These are phyloP conservation scores for Tricladium varicosporioides DNA, from an alignment of 2,329 filamentous ascomycete species.

Conservation along the genomic window DNA sequence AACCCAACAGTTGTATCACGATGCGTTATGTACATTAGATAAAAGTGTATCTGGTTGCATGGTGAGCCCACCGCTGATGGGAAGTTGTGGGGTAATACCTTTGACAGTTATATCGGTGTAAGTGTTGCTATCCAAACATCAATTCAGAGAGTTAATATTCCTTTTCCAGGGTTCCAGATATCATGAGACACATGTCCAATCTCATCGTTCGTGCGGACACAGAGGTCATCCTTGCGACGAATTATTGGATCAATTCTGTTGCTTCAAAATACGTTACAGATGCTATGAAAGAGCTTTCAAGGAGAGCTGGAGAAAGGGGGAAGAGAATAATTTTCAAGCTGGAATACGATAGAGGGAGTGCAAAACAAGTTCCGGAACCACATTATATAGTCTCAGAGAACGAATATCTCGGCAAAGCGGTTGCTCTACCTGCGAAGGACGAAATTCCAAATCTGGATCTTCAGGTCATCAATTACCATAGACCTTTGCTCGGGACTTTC, in stretches of 20 bases:
- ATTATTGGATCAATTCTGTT: slow-evolving; percentile 67
- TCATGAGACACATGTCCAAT: slow-evolving; percentile 72
- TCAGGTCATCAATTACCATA: slow-evolving; percentile 71
- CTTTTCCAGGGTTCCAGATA: slow-evolving; percentile 55
- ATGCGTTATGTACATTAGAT: slow-evolving; percentile 21
- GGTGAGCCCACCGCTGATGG: slow-evolving; percentile 56
- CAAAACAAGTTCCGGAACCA: slow-evolving; percentile 63
- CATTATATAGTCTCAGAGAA: slow-evolving; percentile 58
- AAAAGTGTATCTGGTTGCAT: slow-evolving; percentile 38
- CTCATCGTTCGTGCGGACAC: slow-evolving; percentile 69
- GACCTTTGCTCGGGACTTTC: slow-evolving; percentile 68
- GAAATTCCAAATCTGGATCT: slow-evolving; percentile 72
- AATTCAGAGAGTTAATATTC: not conserved
- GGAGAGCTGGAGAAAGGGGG: slow-evolving; percentile 56
- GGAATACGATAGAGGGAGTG: slow-evolving; percentile 70
- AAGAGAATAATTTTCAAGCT: slow-evolving; percentile 66
- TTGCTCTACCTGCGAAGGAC: slow-evolving; percentile 58
- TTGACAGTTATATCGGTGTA: slow-evolving; percentile 64
- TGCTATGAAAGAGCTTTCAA: slow-evolving; percentile 67
- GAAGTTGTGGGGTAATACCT: slow-evolving; percentile 60
- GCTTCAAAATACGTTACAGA: slow-evolving; percentile 67
- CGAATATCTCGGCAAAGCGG: slow-evolving; percentile 55
- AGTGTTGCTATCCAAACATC: not conserved
- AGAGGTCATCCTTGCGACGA: slow-evolving; percentile 73
- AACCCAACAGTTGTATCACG: slow-evolving; percentile 19